These are phyloP conservation scores for Xerophyta viscosa DNA, from an alignment of 106 monocot species.

Conservation along the genomic window DNA sequence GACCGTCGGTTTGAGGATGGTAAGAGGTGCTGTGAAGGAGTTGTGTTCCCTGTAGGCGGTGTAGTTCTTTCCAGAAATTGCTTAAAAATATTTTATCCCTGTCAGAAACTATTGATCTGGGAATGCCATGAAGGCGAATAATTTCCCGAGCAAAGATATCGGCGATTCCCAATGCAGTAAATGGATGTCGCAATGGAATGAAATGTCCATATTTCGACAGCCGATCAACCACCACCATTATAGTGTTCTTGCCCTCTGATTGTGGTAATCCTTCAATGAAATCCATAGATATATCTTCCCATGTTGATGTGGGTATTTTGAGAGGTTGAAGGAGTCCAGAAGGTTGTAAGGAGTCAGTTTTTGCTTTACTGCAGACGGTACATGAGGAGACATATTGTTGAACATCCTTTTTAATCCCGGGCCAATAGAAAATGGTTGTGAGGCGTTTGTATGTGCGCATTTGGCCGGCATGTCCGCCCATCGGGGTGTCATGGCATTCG, in stretches of 20 bases:
- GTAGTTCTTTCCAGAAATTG: conserved; percentile 3
- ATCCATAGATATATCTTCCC: background rate
- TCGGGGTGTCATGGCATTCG: background rate
- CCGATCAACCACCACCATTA: conserved; percentile 3
- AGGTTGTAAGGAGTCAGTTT: background rate
- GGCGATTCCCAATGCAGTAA: background rate
- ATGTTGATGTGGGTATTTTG: background rate
- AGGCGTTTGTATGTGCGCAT: background rate
- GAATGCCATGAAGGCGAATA: background rate
- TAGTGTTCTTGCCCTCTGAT: background rate
- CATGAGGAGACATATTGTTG: background rate
- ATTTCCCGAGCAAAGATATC: background rate
- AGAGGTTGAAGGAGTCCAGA: background rate
- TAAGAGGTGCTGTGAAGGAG: background rate
- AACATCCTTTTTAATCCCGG: background rate
- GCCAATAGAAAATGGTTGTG: background rate
- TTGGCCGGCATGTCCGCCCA: background rate
- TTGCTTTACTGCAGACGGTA: background rate
- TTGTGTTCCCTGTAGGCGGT: background rate
- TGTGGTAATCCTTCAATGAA: conserved; percentile 3
- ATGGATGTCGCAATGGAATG: background rate
- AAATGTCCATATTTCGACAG: conserved; percentile 2
- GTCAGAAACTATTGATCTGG: background rate
- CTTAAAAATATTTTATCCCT: background rate
- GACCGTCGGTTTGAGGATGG: background rate